phyloP scores from a whole-genome alignment of 139 green algal genomes.

The Yamagishiella unicocca region DNA sequence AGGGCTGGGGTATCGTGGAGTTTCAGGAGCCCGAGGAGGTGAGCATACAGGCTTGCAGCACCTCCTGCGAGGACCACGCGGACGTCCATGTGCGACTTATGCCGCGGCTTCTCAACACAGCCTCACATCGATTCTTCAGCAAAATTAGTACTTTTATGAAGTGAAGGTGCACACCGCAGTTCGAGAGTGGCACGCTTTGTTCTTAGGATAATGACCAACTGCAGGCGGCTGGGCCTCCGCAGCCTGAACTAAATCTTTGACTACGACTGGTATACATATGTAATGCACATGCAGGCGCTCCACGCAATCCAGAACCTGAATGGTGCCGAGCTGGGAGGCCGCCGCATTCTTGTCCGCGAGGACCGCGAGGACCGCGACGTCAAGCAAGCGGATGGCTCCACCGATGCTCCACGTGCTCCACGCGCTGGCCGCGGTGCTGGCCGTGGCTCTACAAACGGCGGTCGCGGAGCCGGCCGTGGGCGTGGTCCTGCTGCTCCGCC shows the following conservation, averaged over 20 bases:
- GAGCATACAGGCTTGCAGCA: too few species aligned
- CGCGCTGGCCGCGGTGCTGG: constrained; percentile 31
- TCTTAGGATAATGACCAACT: too few species aligned
- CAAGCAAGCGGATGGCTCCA: constrained; percentile 77
- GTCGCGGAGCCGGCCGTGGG: constrained; percentile 19
- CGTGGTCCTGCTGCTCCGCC: constrained; percentile 39
- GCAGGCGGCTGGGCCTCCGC: too few species aligned
- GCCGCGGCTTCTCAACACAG: too few species aligned
- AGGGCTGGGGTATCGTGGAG: constrained; percentile 96
- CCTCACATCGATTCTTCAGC: too few species aligned
- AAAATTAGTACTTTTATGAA: too few species aligned
- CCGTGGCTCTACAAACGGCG: constrained; percentile 10
- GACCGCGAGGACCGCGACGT: constrained; percentile 96
- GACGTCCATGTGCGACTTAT: too few species aligned
- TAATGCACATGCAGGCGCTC: constrained; percentile 67
- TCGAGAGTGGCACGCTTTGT: too few species aligned
- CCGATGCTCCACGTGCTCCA: constrained; percentile 27
- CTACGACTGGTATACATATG: neutral
- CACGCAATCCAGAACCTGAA: constrained; percentile 83
- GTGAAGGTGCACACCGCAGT: too few species aligned
- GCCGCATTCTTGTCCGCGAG: constrained; percentile 92
- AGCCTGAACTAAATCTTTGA: too few species aligned
- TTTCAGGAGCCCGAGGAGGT: constrained; percentile 90
- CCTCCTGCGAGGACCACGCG: too few species aligned
- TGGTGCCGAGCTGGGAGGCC: constrained; percentile 86